Conservation (phyloP, 345 rosid genomes). For the Boechera divaricarpa region DNA sequence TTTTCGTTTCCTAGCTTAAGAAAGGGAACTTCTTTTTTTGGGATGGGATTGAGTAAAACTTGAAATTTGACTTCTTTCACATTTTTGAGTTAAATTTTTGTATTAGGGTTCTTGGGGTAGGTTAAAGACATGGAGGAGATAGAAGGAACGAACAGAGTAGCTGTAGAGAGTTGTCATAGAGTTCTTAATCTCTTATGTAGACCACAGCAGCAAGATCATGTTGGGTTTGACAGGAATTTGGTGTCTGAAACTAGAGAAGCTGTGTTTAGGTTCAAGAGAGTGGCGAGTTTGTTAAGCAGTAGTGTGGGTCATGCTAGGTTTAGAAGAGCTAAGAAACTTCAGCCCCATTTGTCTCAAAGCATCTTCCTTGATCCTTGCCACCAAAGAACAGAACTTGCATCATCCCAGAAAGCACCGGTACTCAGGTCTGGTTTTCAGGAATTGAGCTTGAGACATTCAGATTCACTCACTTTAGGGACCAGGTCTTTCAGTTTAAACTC, state of each 20-base stretch:
- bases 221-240: conserved; percentile 57
- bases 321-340: conserved; percentile 68
- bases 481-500: conserved; percentile 61
- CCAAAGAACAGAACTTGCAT: conserved; percentile 44
- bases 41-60: conserved; percentile 39
- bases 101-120: conserved; percentile 45
- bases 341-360: conserved; percentile 57
- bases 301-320: conserved; percentile 96
- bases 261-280: conserved; percentile 86
- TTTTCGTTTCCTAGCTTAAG: conserved; percentile 15
- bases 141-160: conserved; percentile 82
- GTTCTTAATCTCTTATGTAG: conserved; percentile 64
- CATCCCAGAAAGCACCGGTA: conserved; percentile 50
- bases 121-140: conserved; percentile 76
- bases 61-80: conserved; percentile 48
- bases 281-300: conserved; percentile 67
- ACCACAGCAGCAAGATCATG: conserved; percentile 68
- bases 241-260: conserved; percentile 82
- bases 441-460: conserved; percentile 58
- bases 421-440: conserved; percentile 57
- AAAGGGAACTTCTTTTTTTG: conserved; percentile 2
- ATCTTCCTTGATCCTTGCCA: conserved; percentile 55
- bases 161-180: conserved; percentile 87
- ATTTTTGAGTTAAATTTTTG: conserved; percentile 16
- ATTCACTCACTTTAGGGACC: conserved; percentile 58